Base-by-base conservation (phyloP, 805 yeast species). In the Schwanniomyces sp. region DNA sequence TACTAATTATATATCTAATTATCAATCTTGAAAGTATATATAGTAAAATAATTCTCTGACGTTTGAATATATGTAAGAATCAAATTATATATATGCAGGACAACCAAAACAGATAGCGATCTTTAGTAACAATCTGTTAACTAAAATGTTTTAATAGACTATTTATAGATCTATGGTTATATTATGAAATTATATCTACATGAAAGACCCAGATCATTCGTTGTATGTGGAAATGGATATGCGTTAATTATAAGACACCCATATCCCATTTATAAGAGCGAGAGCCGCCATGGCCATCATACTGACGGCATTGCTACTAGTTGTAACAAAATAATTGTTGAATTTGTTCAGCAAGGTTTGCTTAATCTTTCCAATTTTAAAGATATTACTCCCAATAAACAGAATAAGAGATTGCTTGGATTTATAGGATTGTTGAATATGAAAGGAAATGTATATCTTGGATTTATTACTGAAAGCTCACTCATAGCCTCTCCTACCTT, bases 171-270 rank as follows among this genome's bases (percentile, higher is more conserved):
- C 36, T 32, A 32, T 32, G 36, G 7, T 16, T 21, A 24, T 12
- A 21, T 8, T 26, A 87, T 88, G 91, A 78, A 70, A 62, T 75
- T 88, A 10, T 82, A 74, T 63, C 73, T 86, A 45, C 81, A 86
- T 47, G 79, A 76, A 47, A 63, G 72, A 29, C 92, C 94, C 1
- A 72, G 96, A 46, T 78, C 91, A 9, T 71, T 88, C 48, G 85
- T 88, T 2, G 70, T 90, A 3, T 79, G 82, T 3, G 78, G 85
- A 17, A 75, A 77, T 39, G 78, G 76, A 25, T 78, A 73, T 59
- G 88, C 84, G 1, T 70, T 90, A 50, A 71, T 85, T 3, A 72
- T 90, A 41, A 73, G 84, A 42, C 82, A 78, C 51, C 74, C 77
- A 24, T 51, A 52, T 45, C 75, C 76, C 10, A 54, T 52, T 4